Evolutionary conservation across 2,329 filamentous ascomycete species (phyloP).

Genomic region (Talaromyces pinophilus): DNA sequence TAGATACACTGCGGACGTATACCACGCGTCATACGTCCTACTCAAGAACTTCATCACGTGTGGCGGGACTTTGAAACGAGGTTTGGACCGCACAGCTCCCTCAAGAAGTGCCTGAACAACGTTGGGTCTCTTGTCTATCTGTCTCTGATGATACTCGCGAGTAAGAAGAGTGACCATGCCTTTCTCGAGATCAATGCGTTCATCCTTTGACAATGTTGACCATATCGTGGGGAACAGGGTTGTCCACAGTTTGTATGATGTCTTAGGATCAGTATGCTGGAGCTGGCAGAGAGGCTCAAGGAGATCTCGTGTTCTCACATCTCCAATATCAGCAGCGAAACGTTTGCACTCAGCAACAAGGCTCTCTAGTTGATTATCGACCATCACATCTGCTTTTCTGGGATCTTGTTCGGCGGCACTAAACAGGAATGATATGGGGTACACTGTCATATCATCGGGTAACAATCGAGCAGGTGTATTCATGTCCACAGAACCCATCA

Average conservation of each 20-base stretch:
- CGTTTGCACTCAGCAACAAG: constrained; percentile 76
- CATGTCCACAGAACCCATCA: constrained; percentile 88
- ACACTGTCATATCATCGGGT: constrained; percentile 76
- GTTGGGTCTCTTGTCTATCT: constrained; percentile 93
- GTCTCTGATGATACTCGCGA: constrained; percentile 91
- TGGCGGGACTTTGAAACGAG: constrained; percentile 87
- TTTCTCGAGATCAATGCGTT: constrained; percentile 85
- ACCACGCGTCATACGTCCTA: constrained; percentile 95
- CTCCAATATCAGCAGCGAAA: constrained; percentile 81
- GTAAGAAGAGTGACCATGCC: constrained; percentile 87
- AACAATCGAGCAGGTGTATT: constrained; percentile 77
- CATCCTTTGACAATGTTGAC: constrained; percentile 83
- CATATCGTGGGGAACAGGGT: constrained; percentile 90
- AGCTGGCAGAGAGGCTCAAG: constrained; percentile 88
- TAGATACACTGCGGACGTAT: constrained; percentile 85
- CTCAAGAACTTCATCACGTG: constrained; percentile 96
- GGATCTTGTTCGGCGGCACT: constrained; percentile 71
- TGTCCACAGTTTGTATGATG: constrained; percentile 89
- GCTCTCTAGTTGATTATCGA: constrained; percentile 78
- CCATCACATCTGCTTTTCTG: constrained; percentile 64
- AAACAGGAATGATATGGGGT: constrained; percentile 72
- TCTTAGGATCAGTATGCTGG: constrained; percentile 80
- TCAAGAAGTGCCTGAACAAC: constrained; percentile 91
- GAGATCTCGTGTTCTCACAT: constrained; percentile 83
- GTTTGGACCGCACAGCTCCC: constrained; percentile 79